Base-by-base conservation (phyloP, 495 filamentous ascomycete genomes). In the Xylaria intraflava region DNA sequence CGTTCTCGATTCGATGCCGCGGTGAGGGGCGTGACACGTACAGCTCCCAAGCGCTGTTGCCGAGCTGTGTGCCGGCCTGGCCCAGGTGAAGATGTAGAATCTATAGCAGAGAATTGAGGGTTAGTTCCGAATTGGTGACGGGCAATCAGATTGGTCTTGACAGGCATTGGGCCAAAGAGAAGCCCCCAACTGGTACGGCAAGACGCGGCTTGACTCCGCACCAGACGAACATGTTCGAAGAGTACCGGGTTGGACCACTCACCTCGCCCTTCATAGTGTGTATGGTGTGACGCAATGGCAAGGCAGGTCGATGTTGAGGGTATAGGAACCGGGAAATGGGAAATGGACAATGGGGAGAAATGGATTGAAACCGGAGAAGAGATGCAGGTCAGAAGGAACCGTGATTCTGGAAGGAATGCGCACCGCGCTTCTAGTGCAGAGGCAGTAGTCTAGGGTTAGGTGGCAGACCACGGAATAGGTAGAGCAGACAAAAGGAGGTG, bases 11-110 rank as follows among this genome's bases (percentile, higher is more conserved):
- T 42, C 20, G 22, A 53, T 17, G 31, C 36, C 14, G 35, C 36
- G 24, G 14, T 26, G 20, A 49, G 74, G 76, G 75, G 74, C 76
- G 73, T 69, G 60, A 41, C 43, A 80, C 87, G 65, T 83, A 92
- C 89, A 95, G 83, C 74, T 95, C 90, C 90, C 90, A 95, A 55
- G 89, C 89, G 68, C 86, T 89, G 78, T 92, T 93, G 66, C 90
- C 90, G 46, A 95, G 85, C 85, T 95, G 90, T 56, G 79, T 83
- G 75, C 90, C 90, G 75, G 90, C 90, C 78, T 95, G 90, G 77
- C 90, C 90, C 67, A 95, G 82, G 69, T 95, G 89, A 65, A 95
- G 77, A 71, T 95, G 90, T 65, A 86, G 84, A 69, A 95, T 80
- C 88, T 95, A 49, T 42, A 26, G 16, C 36, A 55, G 57, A 43